Conservation (phyloP, 306 rosid genomes). For the Sechiopsis laciniata region DNA sequence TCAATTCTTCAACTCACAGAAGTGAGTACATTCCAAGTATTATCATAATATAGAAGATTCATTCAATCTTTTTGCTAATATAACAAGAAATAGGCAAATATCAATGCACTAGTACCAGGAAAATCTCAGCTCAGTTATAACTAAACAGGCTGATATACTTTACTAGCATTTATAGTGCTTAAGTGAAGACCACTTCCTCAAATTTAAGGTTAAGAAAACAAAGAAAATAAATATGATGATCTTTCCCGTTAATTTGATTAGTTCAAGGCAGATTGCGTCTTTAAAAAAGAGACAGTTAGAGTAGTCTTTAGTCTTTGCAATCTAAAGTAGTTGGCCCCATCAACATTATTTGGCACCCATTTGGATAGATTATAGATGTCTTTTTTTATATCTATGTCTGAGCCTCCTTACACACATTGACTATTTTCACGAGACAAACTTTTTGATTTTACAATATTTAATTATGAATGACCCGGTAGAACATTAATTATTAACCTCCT, state of each 20-base stretch:
- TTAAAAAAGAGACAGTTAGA: too few relatives aligned
- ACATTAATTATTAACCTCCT: too few relatives aligned
- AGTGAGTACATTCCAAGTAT: neutral
- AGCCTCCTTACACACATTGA: neutral
- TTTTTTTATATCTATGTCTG: too few relatives aligned
- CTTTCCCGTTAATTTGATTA: neutral
- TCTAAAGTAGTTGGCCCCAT: neutral
- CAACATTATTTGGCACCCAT: neutral
- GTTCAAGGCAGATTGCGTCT: too few relatives aligned
- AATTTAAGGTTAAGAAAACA: neutral
- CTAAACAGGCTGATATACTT: too few relatives aligned
- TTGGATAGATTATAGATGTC: neutral
- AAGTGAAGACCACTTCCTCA: conserved; percentile 3
- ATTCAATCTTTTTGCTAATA: neutral
- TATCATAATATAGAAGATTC: neutral
- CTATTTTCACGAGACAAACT: neutral
- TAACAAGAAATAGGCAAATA: neutral
- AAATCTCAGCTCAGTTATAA: conserved; percentile 5
- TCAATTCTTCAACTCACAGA: too few relatives aligned
- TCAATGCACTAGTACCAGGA: neutral
- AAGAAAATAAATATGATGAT: neutral
- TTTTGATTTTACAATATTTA: neutral
- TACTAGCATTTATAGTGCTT: neutral
- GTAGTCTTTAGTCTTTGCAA: too few relatives aligned
- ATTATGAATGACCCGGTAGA: too few relatives aligned